A percentile compares a stretch with the other conserved stretches of the same genome.
Evolutionary conservation across 1,139 yeast species (phyloP).

Genomic region (Yamadazyma triangularis): DNA sequence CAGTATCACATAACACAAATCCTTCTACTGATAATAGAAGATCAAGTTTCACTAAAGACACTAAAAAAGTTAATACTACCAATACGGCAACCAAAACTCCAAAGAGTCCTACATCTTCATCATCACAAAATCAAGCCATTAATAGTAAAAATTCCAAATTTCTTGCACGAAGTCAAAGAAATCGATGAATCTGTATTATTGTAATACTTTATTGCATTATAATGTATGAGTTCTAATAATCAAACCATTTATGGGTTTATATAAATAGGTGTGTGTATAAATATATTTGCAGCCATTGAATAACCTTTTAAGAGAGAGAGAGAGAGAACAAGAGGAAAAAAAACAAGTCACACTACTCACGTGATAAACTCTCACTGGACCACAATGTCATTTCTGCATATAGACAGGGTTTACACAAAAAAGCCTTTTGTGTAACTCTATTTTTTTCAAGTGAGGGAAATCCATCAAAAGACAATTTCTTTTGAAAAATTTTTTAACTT

Average conservation of each 20-base stretch:
- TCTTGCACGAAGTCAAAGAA: conserved; percentile 39
- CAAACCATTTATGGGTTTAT: no score
- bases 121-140: conserved; percentile 16
- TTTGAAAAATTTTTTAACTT: conserved; percentile 8
- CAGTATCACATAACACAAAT: conserved; percentile 35
- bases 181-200: no score
- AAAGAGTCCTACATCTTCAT: conserved; percentile 1
- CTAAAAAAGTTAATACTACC: conserved; percentile 8
- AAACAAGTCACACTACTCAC: no score
- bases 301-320: no score
- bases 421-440: conserved; percentile 12
- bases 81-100: conserved; percentile 4
- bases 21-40: conserved; percentile 22
- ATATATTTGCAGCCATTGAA: no score
- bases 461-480: conserved; percentile 2
- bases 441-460: conserved; percentile 2
- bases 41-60: conserved; percentile 37
- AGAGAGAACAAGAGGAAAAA: no score
- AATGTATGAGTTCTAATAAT: no score
- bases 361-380: no score
- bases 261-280: no score
- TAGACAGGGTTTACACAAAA: no score
- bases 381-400: no score
- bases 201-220: no score
- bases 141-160: conserved; percentile 42